Percentiles rank a stretch among this genome's conserved stretches.
Conservation (phyloP, 495 filamentous ascomycete species). For the Annulohypoxylon nitens region DNA sequence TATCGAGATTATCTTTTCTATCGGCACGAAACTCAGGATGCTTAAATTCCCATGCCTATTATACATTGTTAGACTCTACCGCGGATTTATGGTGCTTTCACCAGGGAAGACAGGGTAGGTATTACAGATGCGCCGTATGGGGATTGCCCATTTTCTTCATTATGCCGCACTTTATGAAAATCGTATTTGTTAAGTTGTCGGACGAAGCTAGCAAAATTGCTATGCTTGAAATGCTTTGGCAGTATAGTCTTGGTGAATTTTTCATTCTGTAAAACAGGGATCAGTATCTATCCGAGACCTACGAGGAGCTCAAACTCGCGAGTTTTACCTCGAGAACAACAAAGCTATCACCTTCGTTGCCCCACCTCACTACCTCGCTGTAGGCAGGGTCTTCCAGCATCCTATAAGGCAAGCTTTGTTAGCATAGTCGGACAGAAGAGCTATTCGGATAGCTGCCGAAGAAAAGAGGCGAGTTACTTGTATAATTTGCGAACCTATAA, state of each 20-base stretch:
- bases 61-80: slow-evolving; percentile 42
- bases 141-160: slow-evolving; percentile 91
- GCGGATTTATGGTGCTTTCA: slow-evolving; percentile 7
- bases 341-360: slow-evolving; percentile 93
- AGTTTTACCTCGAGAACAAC: slow-evolving; percentile 90
- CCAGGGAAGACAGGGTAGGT: slow-evolving; percentile 27
- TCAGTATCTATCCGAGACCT: slow-evolving; percentile 23
- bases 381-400: slow-evolving; percentile 98
- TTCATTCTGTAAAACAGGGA: slow-evolving; percentile 76
- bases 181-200: slow-evolving; percentile 99
- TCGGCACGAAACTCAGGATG: slow-evolving; percentile 97
- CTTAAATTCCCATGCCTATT: slow-evolving; percentile 95
- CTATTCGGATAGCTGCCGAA: slow-evolving; percentile 17
- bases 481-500: slow-evolving; percentile 95
- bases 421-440: slow-evolving; percentile 20
- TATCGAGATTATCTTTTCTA: slow-evolving; percentile 96
- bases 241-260: slow-evolving; percentile 98
- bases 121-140: slow-evolving; percentile 92
- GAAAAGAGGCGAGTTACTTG: slow-evolving; percentile 71
- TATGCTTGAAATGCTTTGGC: slow-evolving; percentile 99
- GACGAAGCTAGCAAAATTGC: slow-evolving; percentile 99
- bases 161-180: slow-evolving; percentile 98
- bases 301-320: slow-evolving; percentile 11
- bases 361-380: slow-evolving; percentile 94
- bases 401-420: slow-evolving; percentile 64